Conservation (phyloP, 352 stramenopile genomes). For the Phytopythium cucurbitacearum region DNA sequence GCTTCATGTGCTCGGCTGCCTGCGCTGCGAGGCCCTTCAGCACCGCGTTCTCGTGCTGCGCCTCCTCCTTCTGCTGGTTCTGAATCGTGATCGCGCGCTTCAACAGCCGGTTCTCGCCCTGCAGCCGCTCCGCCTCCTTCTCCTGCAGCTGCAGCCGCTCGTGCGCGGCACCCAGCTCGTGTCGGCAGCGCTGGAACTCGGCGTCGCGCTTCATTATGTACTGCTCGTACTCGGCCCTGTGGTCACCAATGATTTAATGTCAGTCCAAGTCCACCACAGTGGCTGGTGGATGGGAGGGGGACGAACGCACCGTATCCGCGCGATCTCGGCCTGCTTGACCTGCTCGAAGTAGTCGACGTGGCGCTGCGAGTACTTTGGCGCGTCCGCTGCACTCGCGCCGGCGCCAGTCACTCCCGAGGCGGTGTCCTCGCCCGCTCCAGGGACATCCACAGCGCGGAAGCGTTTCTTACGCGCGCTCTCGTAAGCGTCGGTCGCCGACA, state of each 20-base stretch:
- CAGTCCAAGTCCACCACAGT: neutral
- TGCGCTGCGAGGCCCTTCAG: constrained; percentile 73
- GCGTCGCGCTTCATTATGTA: constrained; percentile 77
- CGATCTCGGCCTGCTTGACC: constrained; percentile 75
- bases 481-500: constrained; percentile 33
- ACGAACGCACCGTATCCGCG: constrained; percentile 45
- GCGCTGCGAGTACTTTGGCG: constrained; percentile 82
- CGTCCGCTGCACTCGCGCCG: constrained; percentile 31
- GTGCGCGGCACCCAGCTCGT: constrained; percentile 46
- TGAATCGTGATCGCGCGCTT: constrained; percentile 85
- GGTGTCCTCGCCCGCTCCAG: constrained; percentile 6
- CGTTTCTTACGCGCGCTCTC: constrained; percentile 62
- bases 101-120: constrained; percentile 80
- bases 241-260: neutral
- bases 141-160: constrained; percentile 35
- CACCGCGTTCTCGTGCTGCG: constrained; percentile 61
- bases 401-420: constrained; percentile 12
- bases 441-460: constrained; percentile 21
- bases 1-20: constrained; percentile 83
- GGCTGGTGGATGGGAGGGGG: neutral
- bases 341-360: constrained; percentile 88
- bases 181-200: constrained; percentile 57
- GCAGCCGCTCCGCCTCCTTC: constrained; percentile 56
- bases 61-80: constrained; percentile 86
- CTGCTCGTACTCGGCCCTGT: constrained; percentile 73